Conservation (phyloP, 2,329 filamentous ascomycete species). For the Cladorrhinum sp. region DNA sequence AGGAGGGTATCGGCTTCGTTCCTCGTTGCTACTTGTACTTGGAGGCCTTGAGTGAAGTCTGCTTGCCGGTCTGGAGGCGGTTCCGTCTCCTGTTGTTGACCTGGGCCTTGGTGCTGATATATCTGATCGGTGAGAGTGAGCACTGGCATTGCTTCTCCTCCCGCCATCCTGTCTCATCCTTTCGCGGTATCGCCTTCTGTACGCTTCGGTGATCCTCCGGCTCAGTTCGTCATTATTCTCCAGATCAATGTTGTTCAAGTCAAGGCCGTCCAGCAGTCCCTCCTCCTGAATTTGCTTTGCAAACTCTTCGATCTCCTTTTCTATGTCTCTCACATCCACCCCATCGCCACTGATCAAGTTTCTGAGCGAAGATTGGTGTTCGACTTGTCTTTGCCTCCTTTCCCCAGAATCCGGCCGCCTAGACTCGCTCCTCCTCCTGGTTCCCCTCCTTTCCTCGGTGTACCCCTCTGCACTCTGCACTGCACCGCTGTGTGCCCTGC, state of each 20-base stretch:
- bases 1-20: constrained; percentile 53
- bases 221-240: constrained; percentile 86
- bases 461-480: constrained; percentile 37
- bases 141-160: constrained; percentile 43
- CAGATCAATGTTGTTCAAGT: constrained; percentile 81
- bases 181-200: constrained; percentile 70
- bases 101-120: constrained; percentile 26
- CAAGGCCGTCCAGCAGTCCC: constrained; percentile 81
- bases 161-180: constrained; percentile 49
- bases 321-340: constrained; percentile 72
- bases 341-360: constrained; percentile 80
- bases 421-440: constrained; percentile 44
- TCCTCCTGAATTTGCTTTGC: constrained; percentile 68
- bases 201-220: constrained; percentile 85
- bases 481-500: constrained; percentile 35
- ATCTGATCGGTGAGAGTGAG: constrained; percentile 38
- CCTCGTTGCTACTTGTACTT: constrained; percentile 43
- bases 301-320: constrained; percentile 87
- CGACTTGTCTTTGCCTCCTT: constrained; percentile 58
- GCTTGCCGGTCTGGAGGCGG: constrained; percentile 28
- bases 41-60: constrained; percentile 45
- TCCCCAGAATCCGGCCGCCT: constrained; percentile 41
- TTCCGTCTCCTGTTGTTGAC: constrained; percentile 27
- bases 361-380: constrained; percentile 85
- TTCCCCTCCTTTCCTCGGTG: constrained; percentile 32